Evolutionary conservation across 176 grass and related monocot species (phyloP).

Genomic region (Miscanthus lutarioriparius): DNA sequence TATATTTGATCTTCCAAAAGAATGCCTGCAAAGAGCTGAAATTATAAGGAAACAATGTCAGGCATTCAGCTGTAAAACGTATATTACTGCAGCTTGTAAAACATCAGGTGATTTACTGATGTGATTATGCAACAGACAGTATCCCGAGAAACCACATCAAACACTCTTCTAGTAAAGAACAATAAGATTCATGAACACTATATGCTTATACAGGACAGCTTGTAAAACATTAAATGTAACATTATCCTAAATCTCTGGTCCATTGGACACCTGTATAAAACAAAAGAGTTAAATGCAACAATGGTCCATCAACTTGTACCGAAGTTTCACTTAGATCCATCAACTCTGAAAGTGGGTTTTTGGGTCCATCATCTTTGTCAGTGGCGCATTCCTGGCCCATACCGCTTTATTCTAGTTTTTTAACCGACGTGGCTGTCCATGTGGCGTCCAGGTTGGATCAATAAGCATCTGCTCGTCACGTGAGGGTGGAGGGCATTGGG

Average conservation of each 20-base stretch:
- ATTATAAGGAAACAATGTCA: slow-evolving; percentile 13
- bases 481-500: too few relatives aligned
- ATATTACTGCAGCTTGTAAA: slow-evolving; percentile 11
- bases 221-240: slow-evolving; percentile 26
- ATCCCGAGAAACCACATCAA: neutral
- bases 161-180: neutral
- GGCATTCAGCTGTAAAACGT: neutral
- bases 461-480: too few relatives aligned
- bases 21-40: slow-evolving; percentile 37
- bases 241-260: slow-evolving; percentile 15
- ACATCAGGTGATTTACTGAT: neutral
- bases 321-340: too few relatives aligned
- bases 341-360: too few relatives aligned
- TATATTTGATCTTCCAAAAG: slow-evolving; percentile 34
- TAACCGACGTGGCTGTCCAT: too few relatives aligned
- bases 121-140: neutral
- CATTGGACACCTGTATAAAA: slow-evolving; percentile 11
- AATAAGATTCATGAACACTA: neutral
- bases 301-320: too few relatives aligned
- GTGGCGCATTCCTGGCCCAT: too few relatives aligned
- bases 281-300: too few relatives aligned
- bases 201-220: neutral
- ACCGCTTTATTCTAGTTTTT: too few relatives aligned
- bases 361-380: too few relatives aligned
- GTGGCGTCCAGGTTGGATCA: too few relatives aligned